These are phyloP conservation scores for Thelonectria discophora DNA, from an alignment of 2,329 filamentous ascomycete species.

Conservation along the genomic window DNA sequence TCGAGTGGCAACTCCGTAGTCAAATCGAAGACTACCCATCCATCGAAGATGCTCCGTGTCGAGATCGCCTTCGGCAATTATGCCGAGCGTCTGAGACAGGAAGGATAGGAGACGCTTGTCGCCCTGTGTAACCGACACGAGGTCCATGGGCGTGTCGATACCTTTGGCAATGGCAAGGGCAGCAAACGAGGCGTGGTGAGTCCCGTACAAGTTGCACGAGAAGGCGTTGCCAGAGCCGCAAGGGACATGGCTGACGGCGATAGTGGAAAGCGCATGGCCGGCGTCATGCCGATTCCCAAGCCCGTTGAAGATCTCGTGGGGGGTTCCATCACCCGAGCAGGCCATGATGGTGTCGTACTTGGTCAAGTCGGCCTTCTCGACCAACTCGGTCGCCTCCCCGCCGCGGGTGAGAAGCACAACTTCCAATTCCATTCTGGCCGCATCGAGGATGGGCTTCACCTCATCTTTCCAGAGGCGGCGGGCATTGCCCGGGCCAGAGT, in stretches of 20 bases:
- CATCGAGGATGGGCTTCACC: conserved; percentile 83
- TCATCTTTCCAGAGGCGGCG: conserved; percentile 76
- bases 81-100: conserved; percentile 87
- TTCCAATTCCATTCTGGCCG: conserved; percentile 80
- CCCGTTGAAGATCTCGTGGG: conserved; percentile 95
- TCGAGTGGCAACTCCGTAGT: conserved; percentile 81
- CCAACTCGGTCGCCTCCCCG: conserved; percentile 83
- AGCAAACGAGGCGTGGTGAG: conserved; percentile 76
- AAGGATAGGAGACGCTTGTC: conserved; percentile 81
- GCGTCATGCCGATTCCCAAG: conserved; percentile 81
- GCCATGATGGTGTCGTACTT: conserved; percentile 86
- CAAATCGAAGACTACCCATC: conserved; percentile 90
- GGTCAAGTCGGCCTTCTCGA: conserved; percentile 77
- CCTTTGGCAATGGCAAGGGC: conserved; percentile 90
- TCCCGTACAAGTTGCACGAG: conserved; percentile 88
- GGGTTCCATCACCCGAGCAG: conserved; percentile 90
- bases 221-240: conserved; percentile 96
- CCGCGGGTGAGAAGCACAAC: conserved; percentile 74
- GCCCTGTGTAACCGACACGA: conserved; percentile 88
- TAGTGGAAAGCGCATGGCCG: conserved; percentile 73
- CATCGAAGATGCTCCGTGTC: conserved; percentile 91
- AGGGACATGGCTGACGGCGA: conserved; percentile 88
- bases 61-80: conserved; percentile 89
- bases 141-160: conserved; percentile 81
- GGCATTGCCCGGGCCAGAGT: conserved; percentile 83